These are phyloP conservation scores for Penicillium manginii DNA, from an alignment of 495 filamentous ascomycete genomes.

Conservation along the genomic window DNA sequence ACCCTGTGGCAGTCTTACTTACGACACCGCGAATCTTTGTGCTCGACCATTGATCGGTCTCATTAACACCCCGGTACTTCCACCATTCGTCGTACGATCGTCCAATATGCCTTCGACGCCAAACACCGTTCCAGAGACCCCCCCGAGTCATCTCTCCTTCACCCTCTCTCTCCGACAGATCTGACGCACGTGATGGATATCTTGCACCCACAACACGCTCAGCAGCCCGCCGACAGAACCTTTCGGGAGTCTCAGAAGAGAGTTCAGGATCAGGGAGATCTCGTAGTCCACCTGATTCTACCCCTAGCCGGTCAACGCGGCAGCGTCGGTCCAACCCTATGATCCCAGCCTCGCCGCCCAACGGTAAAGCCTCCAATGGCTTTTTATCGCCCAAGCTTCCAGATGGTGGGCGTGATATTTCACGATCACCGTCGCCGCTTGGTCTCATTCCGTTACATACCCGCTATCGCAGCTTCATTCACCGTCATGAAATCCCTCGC, in stretches of 20 bases:
- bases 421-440: slow-evolving; percentile 85
- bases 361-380: slow-evolving; percentile 59
- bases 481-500: slow-evolving; percentile 54
- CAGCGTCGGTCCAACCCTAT: slow-evolving; percentile 51
- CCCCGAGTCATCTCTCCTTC: slow-evolving; percentile 72
- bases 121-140: slow-evolving; percentile 61
- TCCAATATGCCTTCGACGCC: slow-evolving; percentile 50
- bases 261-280: slow-evolving; percentile 26
- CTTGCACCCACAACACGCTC: slow-evolving; percentile 67
- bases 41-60: slow-evolving; percentile 56
- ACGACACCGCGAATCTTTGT: slow-evolving; percentile 21
- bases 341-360: slow-evolving; percentile 45
- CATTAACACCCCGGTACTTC: slow-evolving; percentile 47
- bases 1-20: slow-evolving; percentile 31
- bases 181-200: slow-evolving; percentile 55
- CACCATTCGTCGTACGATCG: slow-evolving; percentile 48
- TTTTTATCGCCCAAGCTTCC: slow-evolving; percentile 69
- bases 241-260: slow-evolving; percentile 48
- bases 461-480: slow-evolving; percentile 52
- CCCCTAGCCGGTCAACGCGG: slow-evolving; percentile 24
- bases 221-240: slow-evolving; percentile 55
- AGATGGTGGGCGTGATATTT: slow-evolving; percentile 72
- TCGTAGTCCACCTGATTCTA: slow-evolving; percentile 24
- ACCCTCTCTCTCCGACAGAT: slow-evolving; percentile 63
- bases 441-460: slow-evolving; percentile 94